Base-by-base conservation (phyloP, 108 stramenopile genomes). In the Fistulifera pelliculosa region DNA sequence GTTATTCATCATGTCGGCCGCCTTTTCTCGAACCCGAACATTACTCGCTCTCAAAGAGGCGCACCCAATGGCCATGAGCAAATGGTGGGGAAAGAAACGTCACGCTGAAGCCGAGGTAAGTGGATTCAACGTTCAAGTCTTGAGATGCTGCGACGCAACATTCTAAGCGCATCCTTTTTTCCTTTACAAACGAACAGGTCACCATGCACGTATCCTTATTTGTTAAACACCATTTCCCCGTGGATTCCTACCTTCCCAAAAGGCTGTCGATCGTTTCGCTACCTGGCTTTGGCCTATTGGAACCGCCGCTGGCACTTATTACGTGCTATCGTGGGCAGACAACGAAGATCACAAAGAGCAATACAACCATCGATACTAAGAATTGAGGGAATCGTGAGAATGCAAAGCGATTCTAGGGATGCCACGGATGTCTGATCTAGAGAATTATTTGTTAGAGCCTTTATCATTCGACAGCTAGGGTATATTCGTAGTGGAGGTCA, bases 391-490 rank as follows among this genome's bases (percentile, higher is more conserved):
- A 35, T 6, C 8, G 31, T 6, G 8, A 3, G 31, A 35, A 8
- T 35, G 31, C 31, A 35, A n/a, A n/a, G n/a, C n/a, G n/a, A n/a
- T 35, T 8, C 31, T 35, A 35, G 31, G 8, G 3, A 6, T 6
- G 3, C 31, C 31, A 8, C 8, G 31, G 31, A 35, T 35, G 8
- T 35, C 31, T 35, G 8, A 35, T 35, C 8, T 35, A 8, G 8
- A 6, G 31, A 6, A 35, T 3, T 35, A 3, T 35, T 48, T 59
- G 13, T 59, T 60, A 27, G 59, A 57, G 47, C 47, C 45, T 66
- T 39, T 39, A n/a, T n/a, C n/a, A n/a, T n/a, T n/a, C n/a, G n/a
- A n/a, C n/a, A n/a, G n/a, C n/a, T n/a, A n/a, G n/a, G n/a, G n/a
- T n/a, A n/a, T n/a, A n/a, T n/a, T n/a, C n/a, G n/a, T n/a, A n/a